Conservation (phyloP, 495 filamentous ascomycete genomes). For the Annulohypoxylon maeteangense region DNA sequence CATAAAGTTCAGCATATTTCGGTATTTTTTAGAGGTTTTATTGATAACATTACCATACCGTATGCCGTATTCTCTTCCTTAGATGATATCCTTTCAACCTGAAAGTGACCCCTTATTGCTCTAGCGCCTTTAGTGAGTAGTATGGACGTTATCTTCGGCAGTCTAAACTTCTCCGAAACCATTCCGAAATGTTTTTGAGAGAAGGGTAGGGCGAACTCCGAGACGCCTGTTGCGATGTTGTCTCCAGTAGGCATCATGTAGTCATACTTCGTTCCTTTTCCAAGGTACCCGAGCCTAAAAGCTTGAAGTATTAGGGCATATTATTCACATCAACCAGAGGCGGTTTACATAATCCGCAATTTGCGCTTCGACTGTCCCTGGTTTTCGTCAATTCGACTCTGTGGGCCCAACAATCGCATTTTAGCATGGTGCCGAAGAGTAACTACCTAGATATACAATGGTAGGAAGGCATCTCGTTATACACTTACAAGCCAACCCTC, state of each 20-base stretch:
- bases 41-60: not conserved
- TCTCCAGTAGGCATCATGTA: not conserved
- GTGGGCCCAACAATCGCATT: not conserved
- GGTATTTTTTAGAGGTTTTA: not conserved
- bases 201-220: not conserved
- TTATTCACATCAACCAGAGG: too few species aligned
- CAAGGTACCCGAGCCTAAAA: not conserved
- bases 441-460: not conserved
- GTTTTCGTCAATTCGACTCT: not conserved
- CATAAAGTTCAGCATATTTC: not conserved
- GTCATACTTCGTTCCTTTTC: not conserved
- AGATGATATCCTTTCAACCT: not conserved
- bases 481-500: constrained; percentile 6
- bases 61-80: not conserved
- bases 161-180: not conserved
- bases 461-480: too few species aligned
- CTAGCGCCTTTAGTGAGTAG: not conserved
- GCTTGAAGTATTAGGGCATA: not conserved
- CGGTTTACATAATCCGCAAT: constrained; percentile 12
- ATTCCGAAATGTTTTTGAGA: not conserved
- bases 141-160: not conserved
- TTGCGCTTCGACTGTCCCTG: not conserved
- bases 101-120: not conserved
- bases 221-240: not conserved
- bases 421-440: too few species aligned